Conservation (phyloP, 768 basidiomycete species). For the Mycena epipterygia region DNA sequence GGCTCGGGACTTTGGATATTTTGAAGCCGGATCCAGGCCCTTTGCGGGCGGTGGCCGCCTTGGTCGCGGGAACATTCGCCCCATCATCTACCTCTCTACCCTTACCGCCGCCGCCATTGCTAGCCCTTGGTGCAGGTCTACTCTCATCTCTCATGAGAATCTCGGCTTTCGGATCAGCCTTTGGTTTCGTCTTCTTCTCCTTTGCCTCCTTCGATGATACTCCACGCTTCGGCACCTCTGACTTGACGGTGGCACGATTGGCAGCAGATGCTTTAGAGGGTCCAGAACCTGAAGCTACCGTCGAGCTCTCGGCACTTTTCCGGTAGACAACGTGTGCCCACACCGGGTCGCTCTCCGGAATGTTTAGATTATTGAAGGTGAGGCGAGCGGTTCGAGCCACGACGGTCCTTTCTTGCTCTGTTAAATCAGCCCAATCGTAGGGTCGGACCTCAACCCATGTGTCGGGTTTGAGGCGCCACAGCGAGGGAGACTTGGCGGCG, state of each 20-base stretch:
- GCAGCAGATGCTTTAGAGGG: constrained; percentile 28
- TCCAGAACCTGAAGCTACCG: constrained; percentile 18
- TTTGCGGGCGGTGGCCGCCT: constrained; percentile 36
- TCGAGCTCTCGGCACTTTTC: constrained; percentile 18
- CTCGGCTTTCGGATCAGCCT: constrained; percentile 55
- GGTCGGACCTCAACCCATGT: constrained; percentile 82
- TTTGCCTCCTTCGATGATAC: constrained; percentile 62
- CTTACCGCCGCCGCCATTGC: constrained; percentile 38
- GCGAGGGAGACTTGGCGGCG: constrained; percentile 48
- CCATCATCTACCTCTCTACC: constrained; percentile 35
- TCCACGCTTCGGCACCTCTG: constrained; percentile 59
- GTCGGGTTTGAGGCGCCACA: constrained; percentile 67
- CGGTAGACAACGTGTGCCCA: constrained; percentile 69
- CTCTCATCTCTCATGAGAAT: constrained; percentile 66
- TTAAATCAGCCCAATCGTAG: constrained; percentile 68
- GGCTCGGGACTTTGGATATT: constrained; percentile 48
- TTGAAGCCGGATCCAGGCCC: constrained; percentile 65
- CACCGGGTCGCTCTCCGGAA: constrained; percentile 71
- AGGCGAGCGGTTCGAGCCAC: constrained; percentile 67
- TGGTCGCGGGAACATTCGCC: constrained; percentile 19
- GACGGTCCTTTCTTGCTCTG: constrained; percentile 59
- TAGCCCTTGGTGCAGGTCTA: constrained; percentile 39
- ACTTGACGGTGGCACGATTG: constrained; percentile 31
- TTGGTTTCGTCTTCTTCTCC: constrained; percentile 60
- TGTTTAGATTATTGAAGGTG: constrained; percentile 62